These are phyloP conservation scores for Phylloporus scabripes DNA, from an alignment of 768 basidiomycete genomes.

Conservation along the genomic window DNA sequence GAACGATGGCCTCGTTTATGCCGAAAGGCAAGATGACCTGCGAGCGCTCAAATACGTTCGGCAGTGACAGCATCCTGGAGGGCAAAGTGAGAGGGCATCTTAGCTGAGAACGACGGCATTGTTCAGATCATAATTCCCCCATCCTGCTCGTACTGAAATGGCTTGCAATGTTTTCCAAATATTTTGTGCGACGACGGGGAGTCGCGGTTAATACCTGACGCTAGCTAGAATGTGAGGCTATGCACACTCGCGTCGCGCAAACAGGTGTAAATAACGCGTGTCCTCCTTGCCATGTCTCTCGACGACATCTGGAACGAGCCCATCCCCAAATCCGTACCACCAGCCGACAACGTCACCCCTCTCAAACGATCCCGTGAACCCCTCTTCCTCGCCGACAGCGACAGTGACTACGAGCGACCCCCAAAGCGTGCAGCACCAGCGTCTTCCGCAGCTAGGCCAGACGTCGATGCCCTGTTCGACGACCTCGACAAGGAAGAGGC, in stretches of 20 bases:
- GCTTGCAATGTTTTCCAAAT: no score
- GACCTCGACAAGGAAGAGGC: constrained; percentile 47
- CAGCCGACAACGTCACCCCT: constrained; percentile 12
- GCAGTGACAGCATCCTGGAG: no score
- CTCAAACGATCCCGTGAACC: constrained; percentile 34
- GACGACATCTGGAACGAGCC: constrained; percentile 61
- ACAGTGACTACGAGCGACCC: constrained; percentile 36
- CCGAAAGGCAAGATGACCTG: no score
- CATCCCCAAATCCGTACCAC: constrained; percentile 17
- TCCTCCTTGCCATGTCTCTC: constrained; percentile 30
- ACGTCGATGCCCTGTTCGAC: constrained; percentile 42
- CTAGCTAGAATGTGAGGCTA: no score
- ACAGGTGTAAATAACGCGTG: constrained; percentile 28
- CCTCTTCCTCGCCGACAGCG: constrained; percentile 54
- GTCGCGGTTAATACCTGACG: no score
- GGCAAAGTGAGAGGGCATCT: no score
- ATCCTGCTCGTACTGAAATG: no score
- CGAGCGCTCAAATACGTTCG: no score
- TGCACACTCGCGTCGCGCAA: constrained; percentile 10
- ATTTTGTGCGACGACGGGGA: no score
- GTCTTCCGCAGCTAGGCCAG: constrained; percentile 16
- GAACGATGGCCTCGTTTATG: no score
- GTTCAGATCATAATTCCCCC: no score
- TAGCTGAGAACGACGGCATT: no score
- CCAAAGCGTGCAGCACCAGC: constrained; percentile 21